These are phyloP conservation scores for Fraxinus xanthoxyloides DNA, from an alignment of 305 asterid species.

Conservation along the genomic window DNA sequence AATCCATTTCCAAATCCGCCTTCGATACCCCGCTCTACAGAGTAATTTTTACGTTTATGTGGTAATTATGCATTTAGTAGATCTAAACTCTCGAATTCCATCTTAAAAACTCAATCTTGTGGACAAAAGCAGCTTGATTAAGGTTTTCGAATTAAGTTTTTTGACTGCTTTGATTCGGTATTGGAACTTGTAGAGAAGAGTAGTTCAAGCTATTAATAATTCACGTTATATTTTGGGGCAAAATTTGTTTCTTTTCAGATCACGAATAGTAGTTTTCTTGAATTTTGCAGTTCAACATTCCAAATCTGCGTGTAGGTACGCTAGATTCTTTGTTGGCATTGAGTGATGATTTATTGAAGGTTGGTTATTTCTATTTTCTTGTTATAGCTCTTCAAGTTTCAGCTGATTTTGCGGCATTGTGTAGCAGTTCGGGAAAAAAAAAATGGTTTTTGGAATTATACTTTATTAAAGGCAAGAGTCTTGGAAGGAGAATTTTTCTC, in stretches of 20 bases:
- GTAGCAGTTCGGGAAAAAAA: constrained; percentile 2
- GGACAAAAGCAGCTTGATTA: neutral
- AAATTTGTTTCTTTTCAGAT: neutral
- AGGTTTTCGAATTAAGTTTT: neutral
- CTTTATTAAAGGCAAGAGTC: too few relatives aligned
- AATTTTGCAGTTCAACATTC: constrained; percentile 75
- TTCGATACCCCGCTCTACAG: constrained; percentile 86
- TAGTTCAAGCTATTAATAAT: neutral
- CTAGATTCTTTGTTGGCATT: constrained; percentile 77
- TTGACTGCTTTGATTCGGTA: neutral
- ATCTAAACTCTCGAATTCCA: neutral
- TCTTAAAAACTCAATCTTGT: neutral
- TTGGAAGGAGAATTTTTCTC: too few relatives aligned
- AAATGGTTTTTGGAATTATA: neutral
- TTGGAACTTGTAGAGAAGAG: neutral
- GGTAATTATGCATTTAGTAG: neutral
- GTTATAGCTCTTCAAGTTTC: neutral
- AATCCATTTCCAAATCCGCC: constrained; percentile 78
- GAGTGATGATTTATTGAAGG: constrained; percentile 87
- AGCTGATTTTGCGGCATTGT: constrained; percentile 14
- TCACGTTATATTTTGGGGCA: neutral
- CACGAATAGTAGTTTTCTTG: constrained; percentile 1
- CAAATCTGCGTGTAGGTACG: constrained; percentile 94
- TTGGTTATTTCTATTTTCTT: constrained; percentile 15
- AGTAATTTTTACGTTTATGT: constrained; percentile 34